Base-by-base conservation (phyloP, 208 protist species). In the Paratrypanosoma confusum region DNA sequence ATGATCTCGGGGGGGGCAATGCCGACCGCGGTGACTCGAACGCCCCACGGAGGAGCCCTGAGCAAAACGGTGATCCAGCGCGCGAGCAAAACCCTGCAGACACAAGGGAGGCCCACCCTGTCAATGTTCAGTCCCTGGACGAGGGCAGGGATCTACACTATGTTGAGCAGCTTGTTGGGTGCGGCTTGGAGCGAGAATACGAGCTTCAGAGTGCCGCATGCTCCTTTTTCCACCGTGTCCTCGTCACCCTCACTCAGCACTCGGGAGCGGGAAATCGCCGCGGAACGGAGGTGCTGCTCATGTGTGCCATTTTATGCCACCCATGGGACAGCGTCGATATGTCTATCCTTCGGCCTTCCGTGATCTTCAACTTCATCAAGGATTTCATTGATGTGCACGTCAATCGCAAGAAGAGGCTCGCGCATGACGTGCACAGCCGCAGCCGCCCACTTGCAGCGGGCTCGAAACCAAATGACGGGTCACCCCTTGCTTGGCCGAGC, bases 301-400 rank as follows among this genome's bases (percentile, higher is more conserved):
- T 89, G 58, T 87, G 79, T 38, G 78, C 84, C 18, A 54, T 81
- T 10, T 57, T 93, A 35, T 89, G 80, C 42, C 63, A 93, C 51
- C 81, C 84, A 27, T 90, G 80, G 81, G 72, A 90, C 39, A 63
- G 62, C 45, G 68, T 81, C 0, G 85, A 94, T 63, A 75, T 90
- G 65, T 77, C 76, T 14, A 68, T 86, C n/a, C 63, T 94, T 25
- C 56, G 46, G 8, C 81, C 78, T 7, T 46, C 37, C 21, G 83
- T 78, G 13, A 68, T 94, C 17, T 88, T 94, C 53, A 26, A 51
- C 4, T 78, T 89, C 54, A 43, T 94, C 8, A 58, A 70, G 28
- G 52, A 55, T 8, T 53, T 73, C 25, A 52, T 94, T 23, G 50
- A 60, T 29, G 39, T 37, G 3, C 28, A 47, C 28, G 41, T 69